These are phyloP conservation scores for Cystobasidium ongulense DNA, from an alignment of 768 basidiomycete species.

Conservation along the genomic window DNA sequence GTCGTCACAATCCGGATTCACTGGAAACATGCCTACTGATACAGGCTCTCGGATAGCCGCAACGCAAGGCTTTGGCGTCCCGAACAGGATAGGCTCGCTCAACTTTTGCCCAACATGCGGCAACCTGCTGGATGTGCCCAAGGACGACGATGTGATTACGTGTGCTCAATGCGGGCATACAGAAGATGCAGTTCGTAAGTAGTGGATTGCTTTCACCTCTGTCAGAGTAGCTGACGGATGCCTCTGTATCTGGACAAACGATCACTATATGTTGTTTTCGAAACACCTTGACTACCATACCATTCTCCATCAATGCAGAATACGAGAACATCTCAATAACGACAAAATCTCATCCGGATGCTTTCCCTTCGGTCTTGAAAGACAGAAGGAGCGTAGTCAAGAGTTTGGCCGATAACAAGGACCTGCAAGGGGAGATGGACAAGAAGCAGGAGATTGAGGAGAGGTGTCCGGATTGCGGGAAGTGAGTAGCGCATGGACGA, in stretches of 20 bases:
- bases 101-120: slow-evolving; percentile 92
- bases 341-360: slow-evolving; percentile 84
- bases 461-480: slow-evolving; percentile 31
- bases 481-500: slow-evolving; percentile 1
- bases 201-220: too few relatives aligned
- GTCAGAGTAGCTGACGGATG: too few relatives aligned
- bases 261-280: too few relatives aligned
- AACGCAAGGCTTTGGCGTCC: slow-evolving; percentile 1
- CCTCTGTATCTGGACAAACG: too few relatives aligned
- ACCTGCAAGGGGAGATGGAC: slow-evolving; percentile 23
- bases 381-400: slow-evolving; percentile 64
- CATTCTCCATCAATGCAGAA: slow-evolving; percentile 43
- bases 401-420: slow-evolving; percentile 52
- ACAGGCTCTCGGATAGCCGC: not conserved
- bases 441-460: slow-evolving; percentile 33
- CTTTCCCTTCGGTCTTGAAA: slow-evolving; percentile 79
- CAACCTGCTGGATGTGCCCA: slow-evolving; percentile 75
- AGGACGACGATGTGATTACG: slow-evolving; percentile 61
- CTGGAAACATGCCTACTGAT: not conserved
- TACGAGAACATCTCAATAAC: slow-evolving; percentile 85
- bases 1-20: not conserved
- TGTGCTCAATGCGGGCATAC: slow-evolving; percentile 83
- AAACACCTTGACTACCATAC: not conserved
- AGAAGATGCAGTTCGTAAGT: slow-evolving; percentile 82
- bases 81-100: slow-evolving; percentile 62